These are phyloP conservation scores for Chaetomium cochliodes DNA, from an alignment of 495 filamentous ascomycete genomes.

Conservation along the genomic window DNA sequence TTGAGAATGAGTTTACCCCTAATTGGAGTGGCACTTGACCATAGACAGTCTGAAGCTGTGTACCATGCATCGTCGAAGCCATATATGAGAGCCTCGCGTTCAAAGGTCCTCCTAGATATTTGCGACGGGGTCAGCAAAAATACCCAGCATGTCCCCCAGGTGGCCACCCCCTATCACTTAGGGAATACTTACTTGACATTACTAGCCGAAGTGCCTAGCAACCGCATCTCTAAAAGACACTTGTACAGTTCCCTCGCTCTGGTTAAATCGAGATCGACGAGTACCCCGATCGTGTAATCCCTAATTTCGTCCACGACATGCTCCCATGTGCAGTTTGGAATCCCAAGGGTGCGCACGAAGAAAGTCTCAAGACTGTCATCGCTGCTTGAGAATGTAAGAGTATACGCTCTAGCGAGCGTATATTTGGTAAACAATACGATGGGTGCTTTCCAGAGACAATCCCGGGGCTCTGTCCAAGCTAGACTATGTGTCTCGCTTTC, in stretches of 20 bases:
- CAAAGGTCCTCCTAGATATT: not conserved
- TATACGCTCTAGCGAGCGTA: not conserved
- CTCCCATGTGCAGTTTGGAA: slow-evolving; percentile 3
- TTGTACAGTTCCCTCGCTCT: slow-evolving; percentile 1
- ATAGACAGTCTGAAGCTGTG: not conserved
- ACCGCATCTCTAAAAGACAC: slow-evolving; percentile 3
- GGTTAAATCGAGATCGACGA: not conserved
- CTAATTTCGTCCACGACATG: not conserved
- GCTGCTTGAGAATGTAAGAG: not conserved
- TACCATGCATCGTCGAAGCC: slow-evolving; percentile 1
- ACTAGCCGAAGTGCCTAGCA: not conserved
- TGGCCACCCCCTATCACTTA: too few relatives aligned
- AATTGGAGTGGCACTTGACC: not conserved
- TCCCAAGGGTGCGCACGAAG: slow-evolving; percentile 2
- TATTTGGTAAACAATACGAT: not conserved
- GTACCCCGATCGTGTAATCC: not conserved
- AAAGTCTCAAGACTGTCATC: not conserved
- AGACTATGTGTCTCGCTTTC: not conserved
- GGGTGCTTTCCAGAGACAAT: slow-evolving; percentile 1
- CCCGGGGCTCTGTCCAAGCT: not conserved
- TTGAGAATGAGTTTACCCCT: slow-evolving; percentile 2
- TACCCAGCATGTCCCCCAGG: not conserved
- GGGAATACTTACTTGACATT: not conserved
- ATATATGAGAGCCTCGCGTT: not conserved
- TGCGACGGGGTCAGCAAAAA: not conserved